Evolutionary conservation across 176 grass and related monocot genomes (phyloP), one percentile per base, ranked within the genome.

Genomic region (Oryza nivara): DNA sequence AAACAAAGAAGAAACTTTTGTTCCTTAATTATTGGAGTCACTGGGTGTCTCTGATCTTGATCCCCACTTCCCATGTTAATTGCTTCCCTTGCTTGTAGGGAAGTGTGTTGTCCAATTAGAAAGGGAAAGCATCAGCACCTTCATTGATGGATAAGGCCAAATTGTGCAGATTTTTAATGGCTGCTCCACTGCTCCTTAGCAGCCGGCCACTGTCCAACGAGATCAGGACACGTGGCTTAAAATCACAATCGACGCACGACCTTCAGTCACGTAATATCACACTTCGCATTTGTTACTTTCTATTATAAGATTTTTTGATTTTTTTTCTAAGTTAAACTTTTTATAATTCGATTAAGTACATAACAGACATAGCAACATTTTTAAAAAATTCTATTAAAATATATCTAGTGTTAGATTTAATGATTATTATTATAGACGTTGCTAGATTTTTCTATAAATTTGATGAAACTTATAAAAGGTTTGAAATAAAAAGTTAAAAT

Each of bases 21-120:
- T 6, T 19, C 73, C 7, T n/a, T 20, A n/a, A 85, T 70, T 77
- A 84, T 68, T 84, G 9, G 6, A 51, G 63, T 6, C 63, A 10
- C 35, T 48, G 13, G 12, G 8, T 7, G 11, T 47, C 5, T 34
- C 16, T 34, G 26, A 28, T 0, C 7, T 61, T 61, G 41, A 30
- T 69, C 10, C 70, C 80, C 46, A 7, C 34, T 85, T 40, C 38
- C 75, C 35, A 64, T 48, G 83, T 63, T 71, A 6, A 41, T 3
- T 17, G 49, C 14, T 52, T 1, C 4, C 15, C 49, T 52, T 17
- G 49, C 49, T 52, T 52, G 35, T 36, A 46, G 66, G 60, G 8
- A 22, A 23, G n/a, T 10, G 40, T 40, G 38, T 11, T 86, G 61
- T 67, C 70, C 23, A 45, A 75, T 68, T 68, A 56, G 52, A 56